Conservation (phyloP, 23 red algal genomes). For the Gracilariopsis chorda region DNA sequence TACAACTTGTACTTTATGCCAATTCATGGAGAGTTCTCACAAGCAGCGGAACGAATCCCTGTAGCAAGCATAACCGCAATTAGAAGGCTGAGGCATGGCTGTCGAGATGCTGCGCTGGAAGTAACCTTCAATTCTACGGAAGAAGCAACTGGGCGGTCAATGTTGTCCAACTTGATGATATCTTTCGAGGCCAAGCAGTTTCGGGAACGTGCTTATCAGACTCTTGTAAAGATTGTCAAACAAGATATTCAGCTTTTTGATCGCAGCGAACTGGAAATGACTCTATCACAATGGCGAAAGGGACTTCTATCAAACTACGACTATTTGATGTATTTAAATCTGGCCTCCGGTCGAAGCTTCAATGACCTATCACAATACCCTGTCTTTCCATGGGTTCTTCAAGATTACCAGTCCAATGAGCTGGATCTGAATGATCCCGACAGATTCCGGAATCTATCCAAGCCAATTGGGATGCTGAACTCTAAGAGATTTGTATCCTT, state of each 20-base stretch:
- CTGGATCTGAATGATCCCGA: slow-evolving; percentile 55
- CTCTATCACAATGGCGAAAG: slow-evolving; percentile 31
- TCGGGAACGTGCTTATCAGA: slow-evolving; percentile 6
- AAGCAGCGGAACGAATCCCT: slow-evolving; percentile 23
- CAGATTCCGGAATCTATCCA: slow-evolving; percentile 74
- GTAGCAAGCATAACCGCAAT: neutral
- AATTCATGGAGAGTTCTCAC: slow-evolving; percentile 48
- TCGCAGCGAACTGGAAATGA: slow-evolving; percentile 23
- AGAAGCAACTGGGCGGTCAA: neutral
- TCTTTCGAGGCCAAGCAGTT: slow-evolving; percentile 16
- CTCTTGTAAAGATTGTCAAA: slow-evolving; percentile 1
- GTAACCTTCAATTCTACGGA: slow-evolving; percentile 5
- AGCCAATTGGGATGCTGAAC: slow-evolving; percentile 77
- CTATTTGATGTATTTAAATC: slow-evolving; percentile 80
- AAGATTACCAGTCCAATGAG: slow-evolving; percentile 51
- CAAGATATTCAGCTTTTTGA: slow-evolving; percentile 24
- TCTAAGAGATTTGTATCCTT: slow-evolving; percentile 13
- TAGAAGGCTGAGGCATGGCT: slow-evolving; percentile 45
- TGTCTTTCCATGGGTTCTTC: slow-evolving; percentile 86
- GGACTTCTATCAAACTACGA: slow-evolving; percentile 75
- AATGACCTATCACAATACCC: slow-evolving; percentile 88
- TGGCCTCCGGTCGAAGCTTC: slow-evolving; percentile 71
- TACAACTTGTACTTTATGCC: slow-evolving; percentile 71
- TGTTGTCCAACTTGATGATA: slow-evolving; percentile 42
- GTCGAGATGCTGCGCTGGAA: slow-evolving; percentile 47